Conservation (phyloP, 2,329 filamentous ascomycete species). For the Alternaria sp. region DNA sequence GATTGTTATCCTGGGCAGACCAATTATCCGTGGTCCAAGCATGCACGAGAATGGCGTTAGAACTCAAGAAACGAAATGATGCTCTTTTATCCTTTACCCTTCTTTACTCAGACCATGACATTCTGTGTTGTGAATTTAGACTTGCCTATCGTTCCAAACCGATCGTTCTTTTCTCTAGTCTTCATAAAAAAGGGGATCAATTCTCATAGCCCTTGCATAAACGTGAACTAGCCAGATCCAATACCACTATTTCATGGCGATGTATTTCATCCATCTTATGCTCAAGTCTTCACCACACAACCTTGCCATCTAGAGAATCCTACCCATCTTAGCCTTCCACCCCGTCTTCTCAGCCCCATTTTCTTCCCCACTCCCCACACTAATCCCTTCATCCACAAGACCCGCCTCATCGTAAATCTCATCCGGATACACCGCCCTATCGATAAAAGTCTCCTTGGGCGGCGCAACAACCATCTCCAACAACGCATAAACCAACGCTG, state of each 20-base stretch:
- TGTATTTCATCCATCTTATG: no score
- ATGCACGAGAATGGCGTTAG: not conserved
- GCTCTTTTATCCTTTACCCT: not conserved
- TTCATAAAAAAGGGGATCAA: not conserved
- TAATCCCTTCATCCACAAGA: slow-evolving; percentile 41
- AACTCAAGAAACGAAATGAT: not conserved
- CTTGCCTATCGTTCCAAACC: not conserved
- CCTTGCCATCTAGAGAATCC: slow-evolving; percentile 38
- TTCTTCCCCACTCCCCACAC: slow-evolving; percentile 37
- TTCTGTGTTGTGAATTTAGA: not conserved
- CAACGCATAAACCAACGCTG: slow-evolving; percentile 64
- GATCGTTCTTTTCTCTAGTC: not conserved
- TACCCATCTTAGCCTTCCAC: slow-evolving; percentile 46
- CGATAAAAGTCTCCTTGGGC: slow-evolving; percentile 60
- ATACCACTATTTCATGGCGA: no score
- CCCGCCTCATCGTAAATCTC: slow-evolving; percentile 49
- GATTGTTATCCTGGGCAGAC: not conserved
- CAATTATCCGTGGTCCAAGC: not conserved
- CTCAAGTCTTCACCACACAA: not conserved
- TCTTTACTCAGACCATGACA: not conserved
- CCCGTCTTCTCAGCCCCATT: slow-evolving; percentile 41
- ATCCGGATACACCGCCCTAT: slow-evolving; percentile 50
- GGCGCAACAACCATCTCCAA: slow-evolving; percentile 60
- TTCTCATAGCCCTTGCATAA: not conserved
- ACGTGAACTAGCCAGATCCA: not conserved